These are phyloP conservation scores for Candida awuae DNA, from an alignment of 805 yeast species.

Conservation along the genomic window DNA sequence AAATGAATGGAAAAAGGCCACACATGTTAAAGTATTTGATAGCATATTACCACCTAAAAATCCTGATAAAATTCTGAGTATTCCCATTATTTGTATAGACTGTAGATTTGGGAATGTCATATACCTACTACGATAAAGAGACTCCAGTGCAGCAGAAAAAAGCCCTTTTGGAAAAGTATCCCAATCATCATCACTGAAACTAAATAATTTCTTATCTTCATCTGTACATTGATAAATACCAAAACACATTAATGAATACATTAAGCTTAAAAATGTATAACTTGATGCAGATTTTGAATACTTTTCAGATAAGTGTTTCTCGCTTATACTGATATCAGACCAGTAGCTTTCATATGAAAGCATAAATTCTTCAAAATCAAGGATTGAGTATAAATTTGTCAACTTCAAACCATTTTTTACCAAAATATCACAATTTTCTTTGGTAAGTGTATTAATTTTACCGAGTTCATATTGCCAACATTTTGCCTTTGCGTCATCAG, in stretches of 20 bases:
- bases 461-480: slow-evolving; percentile 24
- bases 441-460: slow-evolving; percentile 14
- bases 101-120: slow-evolving; percentile 25
- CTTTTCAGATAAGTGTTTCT: slow-evolving; percentile 22
- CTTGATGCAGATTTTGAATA: slow-evolving; percentile 21
- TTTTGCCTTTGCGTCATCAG: slow-evolving; percentile 18
- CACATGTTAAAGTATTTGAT: slow-evolving; percentile 21
- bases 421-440: slow-evolving; percentile 18
- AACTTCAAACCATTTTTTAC: slow-evolving; percentile 17
- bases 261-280: slow-evolving; percentile 26
- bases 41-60: slow-evolving; percentile 27
- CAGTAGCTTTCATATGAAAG: slow-evolving; percentile 44
- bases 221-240: slow-evolving; percentile 25
- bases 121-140: slow-evolving; percentile 27
- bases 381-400: slow-evolving; percentile 35
- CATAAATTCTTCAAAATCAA: slow-evolving; percentile 56
- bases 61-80: slow-evolving; percentile 23
- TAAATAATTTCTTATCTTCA: slow-evolving; percentile 15
- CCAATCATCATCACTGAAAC: slow-evolving; percentile 20
- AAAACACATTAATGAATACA: slow-evolving; percentile 27
- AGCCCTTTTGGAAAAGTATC: slow-evolving; percentile 24
- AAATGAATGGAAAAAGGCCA: slow-evolving; percentile 18
- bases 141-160: slow-evolving; percentile 27
- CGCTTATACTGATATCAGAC: slow-evolving; percentile 14
- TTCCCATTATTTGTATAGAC: slow-evolving; percentile 23